Evolutionary conservation across 2,329 filamentous ascomycete species (phyloP).

Genomic region (Colletotrichum phormii): DNA sequence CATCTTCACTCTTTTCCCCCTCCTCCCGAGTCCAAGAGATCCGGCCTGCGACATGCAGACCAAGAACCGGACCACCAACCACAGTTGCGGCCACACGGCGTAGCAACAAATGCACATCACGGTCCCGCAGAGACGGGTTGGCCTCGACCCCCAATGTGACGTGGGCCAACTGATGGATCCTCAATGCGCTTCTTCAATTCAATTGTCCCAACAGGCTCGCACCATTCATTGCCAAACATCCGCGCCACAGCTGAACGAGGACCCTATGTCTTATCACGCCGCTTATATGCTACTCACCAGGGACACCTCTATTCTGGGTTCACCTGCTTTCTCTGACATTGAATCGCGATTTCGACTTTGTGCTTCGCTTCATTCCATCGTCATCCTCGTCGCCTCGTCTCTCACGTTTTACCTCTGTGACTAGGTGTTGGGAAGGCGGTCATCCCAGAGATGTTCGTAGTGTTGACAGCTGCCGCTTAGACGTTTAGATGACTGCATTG

Average conservation of each 20-base stretch:
- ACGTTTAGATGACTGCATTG: neutral
- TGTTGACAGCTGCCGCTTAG: neutral
- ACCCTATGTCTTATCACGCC: constrained; percentile 1
- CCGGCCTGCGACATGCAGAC: neutral
- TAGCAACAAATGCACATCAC: constrained; percentile 20
- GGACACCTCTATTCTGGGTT: constrained; percentile 15
- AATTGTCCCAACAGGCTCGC: neutral
- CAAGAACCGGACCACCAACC: neutral
- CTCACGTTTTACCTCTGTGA: no score
- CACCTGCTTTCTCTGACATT: neutral
- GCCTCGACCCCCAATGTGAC: constrained; percentile 25
- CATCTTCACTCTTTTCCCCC: neutral
- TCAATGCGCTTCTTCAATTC: neutral
- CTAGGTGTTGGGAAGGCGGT: neutral
- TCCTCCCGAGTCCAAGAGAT: neutral
- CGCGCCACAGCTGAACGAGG: constrained; percentile 3
- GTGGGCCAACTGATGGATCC: neutral
- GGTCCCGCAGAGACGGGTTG: constrained; percentile 16
- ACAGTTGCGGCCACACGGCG: neutral
- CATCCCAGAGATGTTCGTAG: neutral
- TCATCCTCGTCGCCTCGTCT: neutral
- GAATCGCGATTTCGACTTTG: neutral
- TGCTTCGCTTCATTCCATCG: neutral
- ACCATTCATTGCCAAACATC: constrained; percentile 4
- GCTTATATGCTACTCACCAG: constrained; percentile 1